A percentile compares a stretch with the other conserved stretches of the same genome.
Evolutionary conservation across 2,329 filamentous ascomycete species (phyloP).

Genomic region (Arachnopeziza araneosa): DNA sequence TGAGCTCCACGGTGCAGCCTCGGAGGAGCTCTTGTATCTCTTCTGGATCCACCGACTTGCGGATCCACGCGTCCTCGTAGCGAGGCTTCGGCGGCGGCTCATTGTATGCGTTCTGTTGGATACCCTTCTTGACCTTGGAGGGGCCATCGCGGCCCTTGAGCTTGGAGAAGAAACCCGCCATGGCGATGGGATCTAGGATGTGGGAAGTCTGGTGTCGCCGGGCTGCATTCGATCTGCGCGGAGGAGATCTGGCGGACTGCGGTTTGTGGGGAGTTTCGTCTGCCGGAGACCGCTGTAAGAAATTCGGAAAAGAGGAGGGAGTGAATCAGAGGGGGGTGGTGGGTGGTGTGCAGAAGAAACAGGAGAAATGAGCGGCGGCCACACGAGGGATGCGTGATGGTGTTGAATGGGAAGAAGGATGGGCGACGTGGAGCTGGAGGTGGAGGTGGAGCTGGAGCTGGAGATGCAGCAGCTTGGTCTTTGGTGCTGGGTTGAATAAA

Average conservation of each 20-base stretch:
- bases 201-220: neutral
- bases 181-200: slow-evolving; percentile 6
- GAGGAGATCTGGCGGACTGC: neutral
- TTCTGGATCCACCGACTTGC: slow-evolving; percentile 76
- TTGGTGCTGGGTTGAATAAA: neutral
- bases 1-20: slow-evolving; percentile 84
- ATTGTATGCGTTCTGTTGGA: slow-evolving; percentile 43
- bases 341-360: neutral
- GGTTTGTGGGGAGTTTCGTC: neutral
- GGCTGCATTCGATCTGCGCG: neutral
- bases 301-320: neutral
- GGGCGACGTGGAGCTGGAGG: neutral
- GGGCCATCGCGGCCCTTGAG: slow-evolving; percentile 67
- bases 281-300: neutral
- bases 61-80: slow-evolving; percentile 85
- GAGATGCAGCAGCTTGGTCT: no score
- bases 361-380: neutral
- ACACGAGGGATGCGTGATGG: neutral
- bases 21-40: slow-evolving; percentile 85
- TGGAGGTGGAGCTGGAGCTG: neutral
- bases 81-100: slow-evolving; percentile 59
- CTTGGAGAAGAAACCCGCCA: slow-evolving; percentile 31
- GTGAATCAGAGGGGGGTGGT: neutral
- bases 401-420: neutral
- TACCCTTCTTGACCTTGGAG: slow-evolving; percentile 57